phyloP scores from a whole-genome alignment of 305 asterid genomes.

The Fraxinus angustifolia region DNA sequence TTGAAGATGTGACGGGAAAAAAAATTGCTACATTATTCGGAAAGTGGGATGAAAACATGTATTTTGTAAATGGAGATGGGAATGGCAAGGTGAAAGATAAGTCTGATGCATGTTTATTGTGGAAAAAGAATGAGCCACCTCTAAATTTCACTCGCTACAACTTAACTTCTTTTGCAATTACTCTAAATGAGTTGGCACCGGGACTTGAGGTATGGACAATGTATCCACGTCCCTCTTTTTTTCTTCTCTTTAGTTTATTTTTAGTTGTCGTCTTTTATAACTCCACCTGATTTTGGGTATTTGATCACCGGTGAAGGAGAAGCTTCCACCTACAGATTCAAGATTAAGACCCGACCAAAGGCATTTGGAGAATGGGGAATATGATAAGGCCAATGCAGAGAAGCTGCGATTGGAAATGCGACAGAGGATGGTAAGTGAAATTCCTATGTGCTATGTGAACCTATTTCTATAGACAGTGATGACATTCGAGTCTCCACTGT shows the following conservation, averaged over 20 bases:
- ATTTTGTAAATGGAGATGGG: constrained; percentile 61
- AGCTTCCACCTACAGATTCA: constrained; percentile 96
- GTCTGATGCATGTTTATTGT: constrained; percentile 52
- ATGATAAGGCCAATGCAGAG: constrained; percentile 82
- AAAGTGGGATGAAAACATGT: constrained; percentile 86
- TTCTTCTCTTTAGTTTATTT: background rate
- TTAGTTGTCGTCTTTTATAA: constrained; percentile 27
- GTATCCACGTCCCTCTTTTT: background rate
- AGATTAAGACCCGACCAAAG: constrained; percentile 95
- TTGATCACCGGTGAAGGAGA: constrained; percentile 69
- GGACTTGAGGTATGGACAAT: constrained; percentile 67
- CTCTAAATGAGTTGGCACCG: constrained; percentile 74
- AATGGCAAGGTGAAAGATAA: constrained; percentile 45
- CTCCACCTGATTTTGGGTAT: constrained; percentile 46
- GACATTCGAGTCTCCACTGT: background rate
- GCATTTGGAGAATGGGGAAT: constrained; percentile 84
- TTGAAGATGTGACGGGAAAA: constrained; percentile 63
- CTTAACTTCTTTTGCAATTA: constrained; percentile 79
- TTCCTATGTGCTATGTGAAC: background rate
- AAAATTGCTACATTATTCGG: constrained; percentile 69
- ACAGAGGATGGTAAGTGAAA: constrained; percentile 66
- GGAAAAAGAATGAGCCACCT: constrained; percentile 69
- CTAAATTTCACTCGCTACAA: constrained; percentile 69
- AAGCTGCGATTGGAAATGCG: constrained; percentile 82
- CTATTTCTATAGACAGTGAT: background rate